These are phyloP conservation scores for Starmerella kuoi DNA, from an alignment of 805 yeast genomes.

Conservation along the genomic window DNA sequence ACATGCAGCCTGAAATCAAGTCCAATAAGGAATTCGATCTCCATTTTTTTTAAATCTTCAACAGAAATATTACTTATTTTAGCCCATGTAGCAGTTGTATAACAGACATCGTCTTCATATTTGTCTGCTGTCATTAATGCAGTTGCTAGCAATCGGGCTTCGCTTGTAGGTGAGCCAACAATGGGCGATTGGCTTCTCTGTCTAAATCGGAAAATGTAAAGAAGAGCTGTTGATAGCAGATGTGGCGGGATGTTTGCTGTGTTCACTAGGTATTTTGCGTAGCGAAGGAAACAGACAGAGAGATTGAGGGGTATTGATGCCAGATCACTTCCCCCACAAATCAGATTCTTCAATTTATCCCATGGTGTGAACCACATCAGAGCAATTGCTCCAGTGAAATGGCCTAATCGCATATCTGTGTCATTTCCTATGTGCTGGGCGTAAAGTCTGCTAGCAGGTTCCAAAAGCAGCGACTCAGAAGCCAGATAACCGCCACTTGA, in stretches of 20 bases:
- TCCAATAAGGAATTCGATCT: constrained; percentile 51
- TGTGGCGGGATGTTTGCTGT: constrained; percentile 27
- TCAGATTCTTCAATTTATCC: not conserved
- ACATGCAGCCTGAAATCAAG: constrained; percentile 46
- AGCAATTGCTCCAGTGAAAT: constrained; percentile 12
- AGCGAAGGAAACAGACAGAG: constrained; percentile 22
- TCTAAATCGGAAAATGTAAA: constrained; percentile 27
- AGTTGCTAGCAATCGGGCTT: constrained; percentile 37
- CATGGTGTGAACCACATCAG: constrained; percentile 16
- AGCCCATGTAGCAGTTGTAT: constrained; percentile 83
- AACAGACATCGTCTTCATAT: constrained; percentile 86
- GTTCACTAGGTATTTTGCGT: constrained; percentile 23
- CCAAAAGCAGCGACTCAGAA: not conserved
- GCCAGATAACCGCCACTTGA: too few species aligned
- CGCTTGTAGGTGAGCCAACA: constrained; percentile 27
- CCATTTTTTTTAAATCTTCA: constrained; percentile 46
- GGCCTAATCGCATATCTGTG: constrained; percentile 4
- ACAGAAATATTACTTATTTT: constrained; percentile 69
- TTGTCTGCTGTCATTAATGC: constrained; percentile 76
- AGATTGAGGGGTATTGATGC: not conserved
- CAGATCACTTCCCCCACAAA: not conserved
- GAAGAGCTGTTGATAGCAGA: constrained; percentile 27
- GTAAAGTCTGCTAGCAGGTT: not conserved
- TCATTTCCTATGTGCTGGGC: not conserved
- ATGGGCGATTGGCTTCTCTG: constrained; percentile 17